Conservation (phyloP, 179 eudicot species). For the Amaranthus tricolor region DNA sequence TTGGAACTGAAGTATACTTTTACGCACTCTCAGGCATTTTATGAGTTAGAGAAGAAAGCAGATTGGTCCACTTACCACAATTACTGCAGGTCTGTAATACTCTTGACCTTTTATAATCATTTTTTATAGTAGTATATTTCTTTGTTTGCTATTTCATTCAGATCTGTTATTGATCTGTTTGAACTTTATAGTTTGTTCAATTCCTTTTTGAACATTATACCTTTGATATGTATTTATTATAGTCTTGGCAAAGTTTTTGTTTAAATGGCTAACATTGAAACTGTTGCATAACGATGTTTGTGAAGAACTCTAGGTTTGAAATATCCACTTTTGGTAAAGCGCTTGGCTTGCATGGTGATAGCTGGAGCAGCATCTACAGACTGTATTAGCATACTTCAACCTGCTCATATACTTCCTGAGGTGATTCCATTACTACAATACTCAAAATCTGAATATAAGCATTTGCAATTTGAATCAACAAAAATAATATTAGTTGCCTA, state of each 20-base stretch:
- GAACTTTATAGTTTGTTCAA: not conserved
- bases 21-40: slow-evolving; percentile 37
- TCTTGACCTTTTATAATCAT: not conserved
- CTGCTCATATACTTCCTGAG: slow-evolving; percentile 54
- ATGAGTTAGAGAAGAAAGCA: slow-evolving; percentile 64
- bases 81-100: slow-evolving; percentile 61
- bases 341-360: slow-evolving; percentile 83
- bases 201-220: not conserved
- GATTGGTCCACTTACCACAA: slow-evolving; percentile 71
- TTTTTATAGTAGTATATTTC: not conserved
- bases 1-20: slow-evolving; percentile 3
- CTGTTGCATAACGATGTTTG: slow-evolving; percentile 10
- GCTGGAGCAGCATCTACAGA: slow-evolving; percentile 60
- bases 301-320: slow-evolving; percentile 69
- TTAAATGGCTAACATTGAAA: not conserved
- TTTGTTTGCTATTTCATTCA: not conserved
- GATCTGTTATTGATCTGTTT: not conserved
- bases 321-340: slow-evolving; percentile 81
- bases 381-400: slow-evolving; percentile 79
- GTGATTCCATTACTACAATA: slow-evolving; percentile 24
- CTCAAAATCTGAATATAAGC: not conserved
- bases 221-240: not conserved
- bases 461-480: not conserved
- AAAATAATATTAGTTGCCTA: too few relatives aligned
- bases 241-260: not conserved